Evolutionary conservation across 305 asterid species (phyloP).

Genomic region (Plantago lanceolata): DNA sequence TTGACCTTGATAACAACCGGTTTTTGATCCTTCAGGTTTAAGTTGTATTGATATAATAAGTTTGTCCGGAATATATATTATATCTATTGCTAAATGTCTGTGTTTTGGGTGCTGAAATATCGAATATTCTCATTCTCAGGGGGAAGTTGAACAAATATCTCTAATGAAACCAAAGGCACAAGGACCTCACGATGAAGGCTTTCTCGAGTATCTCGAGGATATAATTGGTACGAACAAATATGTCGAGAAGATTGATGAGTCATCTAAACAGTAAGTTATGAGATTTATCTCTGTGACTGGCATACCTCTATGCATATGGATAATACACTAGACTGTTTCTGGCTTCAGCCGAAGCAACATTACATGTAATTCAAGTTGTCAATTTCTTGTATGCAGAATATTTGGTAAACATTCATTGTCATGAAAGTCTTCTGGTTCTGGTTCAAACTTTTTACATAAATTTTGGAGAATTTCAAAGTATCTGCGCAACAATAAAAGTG

Average conservation of each 20-base stretch:
- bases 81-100: background rate
- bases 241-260: conserved; percentile 87
- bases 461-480: background rate
- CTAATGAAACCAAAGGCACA: conserved; percentile 97
- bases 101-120: conserved; percentile 13
- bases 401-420: background rate
- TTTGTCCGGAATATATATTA: conserved; percentile 6
- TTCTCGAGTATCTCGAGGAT: conserved; percentile 96
- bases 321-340: background rate
- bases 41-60: background rate
- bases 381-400: background rate
- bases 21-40: conserved; percentile 91
- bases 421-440: too few relatives aligned
- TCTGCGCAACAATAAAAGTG: background rate
- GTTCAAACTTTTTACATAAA: too few relatives aligned
- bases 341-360: conserved; percentile 15
- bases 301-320: background rate
- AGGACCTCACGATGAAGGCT: conserved; percentile 98
- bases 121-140: conserved; percentile 52
- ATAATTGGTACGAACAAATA: conserved; percentile 94
- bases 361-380: background rate
- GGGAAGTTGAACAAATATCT: conserved; percentile 98
- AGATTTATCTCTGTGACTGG: conserved; percentile 9
- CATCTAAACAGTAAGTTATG: conserved; percentile 69
- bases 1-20: conserved; percentile 93